Evolutionary conservation across 805 yeast genomes (phyloP), one percentile per base, ranked within the genome.

Genomic region (Myxozyma neotropica): DNA sequence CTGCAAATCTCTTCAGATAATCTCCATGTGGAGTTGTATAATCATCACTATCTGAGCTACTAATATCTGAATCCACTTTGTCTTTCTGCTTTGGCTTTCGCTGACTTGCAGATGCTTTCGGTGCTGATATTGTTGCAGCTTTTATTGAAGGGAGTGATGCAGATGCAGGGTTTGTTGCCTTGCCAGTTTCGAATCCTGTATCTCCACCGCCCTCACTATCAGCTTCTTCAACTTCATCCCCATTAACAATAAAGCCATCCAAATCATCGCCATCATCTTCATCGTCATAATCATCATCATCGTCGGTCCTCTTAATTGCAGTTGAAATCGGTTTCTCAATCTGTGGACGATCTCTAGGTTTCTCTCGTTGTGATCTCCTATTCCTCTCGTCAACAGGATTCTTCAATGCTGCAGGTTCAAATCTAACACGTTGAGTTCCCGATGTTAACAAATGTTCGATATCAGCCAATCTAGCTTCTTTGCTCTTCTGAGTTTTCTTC

Each of bases 391-490:
- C 54, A 10, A 26, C 43, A 2, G 63, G 58, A 55, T 55, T 36
- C 23, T 21, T 17, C 38, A 56, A 3, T 10, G 21, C 44, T 1
- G 59, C 59, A 17, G 57, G 52, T 24, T 54, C 40, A 23, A 21
- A 38, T 33, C 15, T 23, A 19, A 33, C 36, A 7, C 59, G 52
- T 6, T 15, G 35, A 26, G 53, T 43, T 7, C 17, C 42, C 24
- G 63, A 58, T 13, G 64, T 46, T 19, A 60, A 33, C 27, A 60
- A 24, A 21, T 35, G 26, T 33, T 53, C 56, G 29, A 60, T 60
- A 35, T 60, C 64, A 5, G 61, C 59, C 53, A 60, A 45, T 31
- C 59, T 36, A 10, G 61, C 63, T 31, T 53, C 63, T 40, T 45
- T 52, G 24, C 62, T 60, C 56, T 49, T 57, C 40, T 15, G 23